Percentiles rank a stretch among this genome's conserved stretches.
phyloP scores from a whole-genome alignment of 1,139 yeast genomes.

The Taphrina sp. region DNA sequence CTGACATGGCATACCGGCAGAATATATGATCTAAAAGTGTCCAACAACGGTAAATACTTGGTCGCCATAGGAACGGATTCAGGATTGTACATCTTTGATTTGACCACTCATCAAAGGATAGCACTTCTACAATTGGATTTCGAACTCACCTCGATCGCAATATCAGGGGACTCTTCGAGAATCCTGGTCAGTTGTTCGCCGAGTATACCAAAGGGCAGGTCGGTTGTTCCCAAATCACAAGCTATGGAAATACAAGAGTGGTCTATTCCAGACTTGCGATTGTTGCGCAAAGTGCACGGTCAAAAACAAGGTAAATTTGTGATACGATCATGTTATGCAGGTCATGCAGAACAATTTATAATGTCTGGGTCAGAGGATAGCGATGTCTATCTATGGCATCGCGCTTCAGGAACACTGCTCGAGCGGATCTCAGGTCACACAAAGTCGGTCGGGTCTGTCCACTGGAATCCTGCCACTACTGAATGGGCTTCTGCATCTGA shows the following conservation, averaged over 20 bases:
- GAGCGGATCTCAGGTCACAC: conserved; percentile 65
- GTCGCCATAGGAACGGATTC: conserved; percentile 64
- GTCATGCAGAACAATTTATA: conserved; percentile 63
- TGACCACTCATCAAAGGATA: conserved; percentile 43
- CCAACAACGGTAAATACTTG: conserved; percentile 62
- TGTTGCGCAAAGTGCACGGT: conserved; percentile 66
- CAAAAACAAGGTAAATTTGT: conserved; percentile 68
- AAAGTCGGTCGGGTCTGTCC: conserved; percentile 68
- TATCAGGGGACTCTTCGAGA: conserved; percentile 48
- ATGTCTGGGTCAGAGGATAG: conserved; percentile 68
- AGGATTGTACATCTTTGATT: conserved; percentile 53
- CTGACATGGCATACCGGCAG: conserved; percentile 51
- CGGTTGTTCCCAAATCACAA: conserved; percentile 62
- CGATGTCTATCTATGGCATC: conserved; percentile 71
- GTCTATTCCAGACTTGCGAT: conserved; percentile 55
- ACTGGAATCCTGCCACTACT: conserved; percentile 60
- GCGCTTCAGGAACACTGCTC: conserved; percentile 67
- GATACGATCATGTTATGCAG: conserved; percentile 77
- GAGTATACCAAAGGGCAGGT: conserved; percentile 39
- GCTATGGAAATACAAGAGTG: conserved; percentile 76
- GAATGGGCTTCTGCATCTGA: conserved; percentile 84
- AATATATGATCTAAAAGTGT: conserved; percentile 67
- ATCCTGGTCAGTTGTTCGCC: conserved; percentile 25
- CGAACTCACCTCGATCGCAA: conserved; percentile 52
- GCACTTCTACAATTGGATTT: conserved; percentile 48